phyloP scores from a whole-genome alignment of 208 protist species.

The Acanthamoeba triangularis region DNA sequence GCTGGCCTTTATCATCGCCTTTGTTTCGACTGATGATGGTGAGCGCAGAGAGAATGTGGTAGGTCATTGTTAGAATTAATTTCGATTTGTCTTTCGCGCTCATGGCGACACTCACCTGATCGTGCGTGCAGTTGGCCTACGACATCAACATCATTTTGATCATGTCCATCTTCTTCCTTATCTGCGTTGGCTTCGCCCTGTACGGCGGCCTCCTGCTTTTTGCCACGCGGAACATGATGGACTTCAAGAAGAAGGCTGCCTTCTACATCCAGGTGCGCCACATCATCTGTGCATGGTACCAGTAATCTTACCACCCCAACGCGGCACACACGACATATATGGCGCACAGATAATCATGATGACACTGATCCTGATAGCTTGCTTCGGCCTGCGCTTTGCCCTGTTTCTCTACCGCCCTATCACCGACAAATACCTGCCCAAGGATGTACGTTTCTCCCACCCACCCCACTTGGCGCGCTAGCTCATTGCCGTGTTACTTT shows the following conservation, averaged over 20 bases:
- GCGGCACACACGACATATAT: not conserved
- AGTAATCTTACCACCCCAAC: not conserved
- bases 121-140: slow-evolving; percentile 22
- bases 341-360: not conserved
- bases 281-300: not conserved
- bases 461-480: not conserved
- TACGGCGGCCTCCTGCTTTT: slow-evolving; percentile 6
- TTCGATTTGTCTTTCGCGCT: not conserved
- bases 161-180: slow-evolving; percentile 28
- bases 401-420: slow-evolving; percentile 50
- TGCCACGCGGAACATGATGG: slow-evolving; percentile 20
- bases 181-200: slow-evolving; percentile 10
- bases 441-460: not conserved
- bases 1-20: slow-evolving; percentile 56
- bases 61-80: not conserved
- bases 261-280: slow-evolving; percentile 23
- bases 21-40: not conserved
- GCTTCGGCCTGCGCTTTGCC: slow-evolving; percentile 20
- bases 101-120: not conserved
- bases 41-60: not conserved
- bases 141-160: slow-evolving; percentile 57
- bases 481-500: not conserved
- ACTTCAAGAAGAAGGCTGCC: not conserved
- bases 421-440: slow-evolving; percentile 29
- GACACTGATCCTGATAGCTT: slow-evolving; percentile 32